Evolutionary conservation across 2,329 filamentous ascomycete species (phyloP).

Genomic region (Fusarium oxysporum): DNA sequence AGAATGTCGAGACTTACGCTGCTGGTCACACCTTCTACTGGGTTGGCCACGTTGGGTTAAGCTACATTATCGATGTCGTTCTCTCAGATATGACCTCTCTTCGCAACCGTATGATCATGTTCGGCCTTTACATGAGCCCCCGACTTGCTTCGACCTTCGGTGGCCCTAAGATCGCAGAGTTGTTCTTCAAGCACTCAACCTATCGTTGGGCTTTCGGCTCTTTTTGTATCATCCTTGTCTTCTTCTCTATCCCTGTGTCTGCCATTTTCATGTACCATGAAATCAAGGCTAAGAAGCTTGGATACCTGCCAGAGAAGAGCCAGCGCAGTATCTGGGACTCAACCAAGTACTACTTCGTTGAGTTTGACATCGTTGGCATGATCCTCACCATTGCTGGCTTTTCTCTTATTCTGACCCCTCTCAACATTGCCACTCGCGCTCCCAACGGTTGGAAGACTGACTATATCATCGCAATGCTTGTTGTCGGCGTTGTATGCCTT

Average conservation of each 20-base stretch:
- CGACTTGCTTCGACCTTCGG: constrained; percentile 59
- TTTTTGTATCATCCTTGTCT: constrained; percentile 72
- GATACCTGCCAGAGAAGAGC: constrained; percentile 54
- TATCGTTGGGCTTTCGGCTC: constrained; percentile 62
- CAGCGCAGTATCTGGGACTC: constrained; percentile 59
- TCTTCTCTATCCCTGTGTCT: constrained; percentile 69
- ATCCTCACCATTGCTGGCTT: constrained; percentile 64
- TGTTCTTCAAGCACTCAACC: constrained; percentile 39
- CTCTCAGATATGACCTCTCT: constrained; percentile 58
- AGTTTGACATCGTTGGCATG: constrained; percentile 59
- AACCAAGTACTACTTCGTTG: constrained; percentile 46
- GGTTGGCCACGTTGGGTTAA: constrained; percentile 62
- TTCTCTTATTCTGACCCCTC: constrained; percentile 69
- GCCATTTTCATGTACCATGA: constrained; percentile 66
- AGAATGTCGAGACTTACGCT: constrained; percentile 68
- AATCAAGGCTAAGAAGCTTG: constrained; percentile 64
- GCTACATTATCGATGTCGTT: constrained; percentile 57
- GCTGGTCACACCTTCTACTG: constrained; percentile 74
- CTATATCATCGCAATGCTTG: constrained; percentile 65
- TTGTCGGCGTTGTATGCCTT: constrained; percentile 64
- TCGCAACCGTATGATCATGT: constrained; percentile 58
- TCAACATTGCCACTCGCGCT: constrained; percentile 61
- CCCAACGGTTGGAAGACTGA: constrained; percentile 60
- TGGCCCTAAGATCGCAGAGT: constrained; percentile 41
- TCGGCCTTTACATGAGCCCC: constrained; percentile 57